Conservation (phyloP, 805 yeast genomes). For the Sungouiozyma ichnusensis region DNA sequence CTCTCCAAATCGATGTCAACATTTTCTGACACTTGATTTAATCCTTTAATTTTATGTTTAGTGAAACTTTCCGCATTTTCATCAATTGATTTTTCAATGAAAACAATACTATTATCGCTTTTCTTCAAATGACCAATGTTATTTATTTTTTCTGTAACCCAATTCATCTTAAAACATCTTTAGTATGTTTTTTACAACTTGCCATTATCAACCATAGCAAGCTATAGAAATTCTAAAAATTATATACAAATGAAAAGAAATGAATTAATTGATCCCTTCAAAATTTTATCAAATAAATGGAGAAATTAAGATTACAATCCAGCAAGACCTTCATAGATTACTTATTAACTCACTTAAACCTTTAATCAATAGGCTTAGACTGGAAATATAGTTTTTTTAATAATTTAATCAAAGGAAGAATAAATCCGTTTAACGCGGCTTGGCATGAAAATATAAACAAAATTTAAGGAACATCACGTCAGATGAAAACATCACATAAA, state of each 20-base stretch:
- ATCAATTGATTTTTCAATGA: background rate
- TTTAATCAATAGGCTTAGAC: too few relatives aligned
- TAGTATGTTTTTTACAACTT: background rate
- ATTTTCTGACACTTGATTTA: background rate
- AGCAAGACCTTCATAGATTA: background rate
- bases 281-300: background rate
- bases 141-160: background rate
- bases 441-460: too few relatives aligned
- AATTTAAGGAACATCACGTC: too few relatives aligned
- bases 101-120: background rate
- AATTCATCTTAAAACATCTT: background rate
- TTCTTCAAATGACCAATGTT: background rate
- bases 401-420: background rate
- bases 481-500: too few relatives aligned
- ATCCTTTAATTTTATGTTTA: background rate
- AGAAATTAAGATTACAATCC: background rate
- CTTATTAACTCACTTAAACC: too few relatives aligned
- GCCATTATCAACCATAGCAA: too few relatives aligned
- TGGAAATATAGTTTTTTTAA: too few relatives aligned
- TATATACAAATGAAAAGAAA: background rate
- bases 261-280: background rate
- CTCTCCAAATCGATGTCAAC: background rate
- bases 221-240: background rate
- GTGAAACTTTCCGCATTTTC: background rate
- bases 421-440: background rate